Base-by-base conservation (phyloP, 768 basidiomycete genomes). In the Obba rivulosa region DNA sequence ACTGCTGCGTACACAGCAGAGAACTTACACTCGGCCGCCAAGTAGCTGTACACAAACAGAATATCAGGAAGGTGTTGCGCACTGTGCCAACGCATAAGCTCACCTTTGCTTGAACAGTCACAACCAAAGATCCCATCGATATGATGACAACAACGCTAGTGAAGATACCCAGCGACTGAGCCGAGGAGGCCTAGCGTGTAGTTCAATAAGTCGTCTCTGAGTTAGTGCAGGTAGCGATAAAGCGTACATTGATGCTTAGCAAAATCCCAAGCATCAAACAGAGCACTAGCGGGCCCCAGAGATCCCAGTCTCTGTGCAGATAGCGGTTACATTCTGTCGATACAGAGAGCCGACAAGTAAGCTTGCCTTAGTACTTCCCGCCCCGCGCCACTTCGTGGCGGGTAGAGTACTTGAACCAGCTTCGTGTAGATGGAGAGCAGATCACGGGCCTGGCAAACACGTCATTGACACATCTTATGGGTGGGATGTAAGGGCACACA, bases 61-160 rank as follows among this genome's bases (percentile, higher is more conserved):
- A 31, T 20, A 22, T 41, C n/a, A 28, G 23, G 44, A 18, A 55
- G 20, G 49, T 16, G 11, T 25, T 4, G 23, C 41, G 28, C 17
- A 49, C 39, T 37, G 4, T 11, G 11, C 2, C 36, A 23, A 23
- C 2, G n/a, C 14, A 43, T 25, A 17, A 36, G 34, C 23, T 24
- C 54, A 87, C 89, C 75, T 98, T 97, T 14, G 94, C 91, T 67
- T 98, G 95, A n/a, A 98, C 72, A 0, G 95, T 97, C 8, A 98
- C 92, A 0, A 87, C 78, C 24, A 96, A 71, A 13, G 93, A 92
- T 4, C 95, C 95, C 11, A 96, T 61, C 3, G 91, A 92, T 50
- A 95, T 86, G 46, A 97, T 87, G 16, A 88, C 92, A 37, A 98
- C 81, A n/a, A 96, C 92, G 49, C 83, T 85, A 0, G 94, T 94